Percentiles rank a stretch among this genome's conserved stretches.
Evolutionary conservation across 1,139 yeast species (phyloP).

Genomic region (Zygosaccharomyces pseudobailii): DNA sequence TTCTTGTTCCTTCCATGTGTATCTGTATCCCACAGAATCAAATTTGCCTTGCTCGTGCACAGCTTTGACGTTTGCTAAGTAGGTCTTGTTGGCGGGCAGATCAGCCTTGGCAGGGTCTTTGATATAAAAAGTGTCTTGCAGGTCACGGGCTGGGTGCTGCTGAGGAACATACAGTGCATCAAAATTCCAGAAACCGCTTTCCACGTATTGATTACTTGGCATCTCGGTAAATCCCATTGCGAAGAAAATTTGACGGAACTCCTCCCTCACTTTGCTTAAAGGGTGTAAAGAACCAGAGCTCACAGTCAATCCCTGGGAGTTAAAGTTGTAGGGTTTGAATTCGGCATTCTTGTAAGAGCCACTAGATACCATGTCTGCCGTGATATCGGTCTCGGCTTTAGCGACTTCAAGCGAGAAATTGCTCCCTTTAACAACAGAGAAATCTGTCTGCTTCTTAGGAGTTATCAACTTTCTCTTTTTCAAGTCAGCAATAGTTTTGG

Average conservation of each 20-base stretch:
- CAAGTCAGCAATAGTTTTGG: conserved; percentile 73
- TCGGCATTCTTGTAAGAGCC: conserved; percentile 80
- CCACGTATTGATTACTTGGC: conserved; percentile 98
- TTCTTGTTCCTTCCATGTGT: conserved; percentile 93
- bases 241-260: conserved; percentile 95
- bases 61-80: conserved; percentile 69
- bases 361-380: conserved; percentile 79
- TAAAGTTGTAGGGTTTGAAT: conserved; percentile 93
- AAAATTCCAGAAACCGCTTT: conserved; percentile 98
- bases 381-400: conserved; percentile 85
- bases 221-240: conserved; percentile 97
- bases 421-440: conserved; percentile 70
- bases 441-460: conserved; percentile 71
- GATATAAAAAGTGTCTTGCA: conserved; percentile 95
- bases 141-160: conserved; percentile 99
- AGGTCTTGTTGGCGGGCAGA: conserved; percentile 72
- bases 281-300: conserved; percentile 95
- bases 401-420: conserved; percentile 79
- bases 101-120: conserved; percentile 84
- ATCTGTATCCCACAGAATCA: conserved; percentile 96
- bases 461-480: conserved; percentile 87
- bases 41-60: conserved; percentile 89
- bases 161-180: conserved; percentile 96
- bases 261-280: conserved; percentile 91
- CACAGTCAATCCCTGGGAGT: conserved; percentile 88